Evolutionary conservation across 371 early-diverging fungal genomes (phyloP), one percentile per base, ranked within the genome.

Genomic region (Mucor indicus): DNA sequence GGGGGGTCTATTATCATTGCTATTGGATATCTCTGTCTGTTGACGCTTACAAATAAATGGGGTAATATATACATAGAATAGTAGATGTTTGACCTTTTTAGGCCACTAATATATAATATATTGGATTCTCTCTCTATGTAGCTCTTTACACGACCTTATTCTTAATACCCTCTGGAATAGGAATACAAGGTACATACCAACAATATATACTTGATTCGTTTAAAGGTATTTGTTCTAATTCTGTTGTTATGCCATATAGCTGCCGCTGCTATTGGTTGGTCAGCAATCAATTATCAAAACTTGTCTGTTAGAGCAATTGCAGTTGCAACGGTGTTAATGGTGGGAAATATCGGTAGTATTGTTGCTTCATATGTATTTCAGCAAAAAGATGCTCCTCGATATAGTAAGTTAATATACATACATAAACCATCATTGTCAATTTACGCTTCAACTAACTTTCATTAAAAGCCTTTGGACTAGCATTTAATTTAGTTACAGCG

Each of bases 341-440:
- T 64, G 17, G 69, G 65, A 8, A 59, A 62, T 10, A 29, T 40
- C 19, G 65, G 65, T 4, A 44, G 55, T 31, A 58, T 69, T n/a
- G 22, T 65, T 17, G 65, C 65, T 9, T 53, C 69, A 1, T 69
- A 44, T 44, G 20, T 69, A 9, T 69, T 58, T 44, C 51, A 50
- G 1, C 25, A 50, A 8, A 29, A 50, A 9, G 62, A 64, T 25
- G 54, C 50, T 2, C 69, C 69, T 25, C 22, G 40, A 36, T 65
- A 59, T 40, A 44, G 69, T 62, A 60, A 38, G 38, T 20, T 5
- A 5, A 41, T 19, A 5, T 31, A n/a, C 29, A 2, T 38, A 38
- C 27, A 23, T 21, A 11, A 29, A n/a, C 7, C 35, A 12, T 5
- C n/a, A n/a, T n/a, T n/a, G n/a, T n/a, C n/a, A n/a, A n/a, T n/a